Conservation (phyloP, 257 asterid species). For the Misopates orontium region DNA sequence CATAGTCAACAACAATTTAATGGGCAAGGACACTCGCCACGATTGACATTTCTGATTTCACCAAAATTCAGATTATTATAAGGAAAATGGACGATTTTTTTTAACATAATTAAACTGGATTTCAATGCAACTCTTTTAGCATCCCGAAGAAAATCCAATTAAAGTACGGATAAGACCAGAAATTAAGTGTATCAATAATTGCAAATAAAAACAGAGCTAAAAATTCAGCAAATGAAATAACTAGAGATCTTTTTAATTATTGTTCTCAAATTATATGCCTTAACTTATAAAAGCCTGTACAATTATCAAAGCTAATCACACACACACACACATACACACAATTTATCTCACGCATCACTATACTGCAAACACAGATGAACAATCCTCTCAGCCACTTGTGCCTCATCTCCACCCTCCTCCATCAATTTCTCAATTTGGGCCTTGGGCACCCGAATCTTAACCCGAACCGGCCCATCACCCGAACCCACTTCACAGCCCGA, state of each 20-base stretch:
- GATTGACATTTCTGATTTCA: too few relatives aligned
- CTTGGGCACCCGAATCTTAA: conserved; percentile 66
- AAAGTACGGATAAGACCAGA: too few relatives aligned
- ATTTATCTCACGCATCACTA: background rate
- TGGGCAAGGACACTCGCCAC: too few relatives aligned
- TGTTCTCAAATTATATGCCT: too few relatives aligned
- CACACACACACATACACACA: background rate
- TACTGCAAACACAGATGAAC: conserved; percentile 51
- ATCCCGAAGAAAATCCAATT: too few relatives aligned
- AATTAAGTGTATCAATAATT: too few relatives aligned
- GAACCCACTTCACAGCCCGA: conserved; percentile 33
- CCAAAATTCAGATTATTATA: too few relatives aligned
- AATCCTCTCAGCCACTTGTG: conserved; percentile 52
- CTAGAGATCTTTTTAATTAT: too few relatives aligned
- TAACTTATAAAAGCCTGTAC: background rate
- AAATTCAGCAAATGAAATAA: background rate
- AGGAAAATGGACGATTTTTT: too few relatives aligned
- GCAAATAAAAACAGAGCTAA: background rate
- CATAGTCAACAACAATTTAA: too few relatives aligned
- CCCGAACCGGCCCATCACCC: conserved; percentile 45
- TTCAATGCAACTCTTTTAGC: too few relatives aligned
- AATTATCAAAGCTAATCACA: background rate
- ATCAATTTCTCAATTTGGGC: conserved; percentile 46
- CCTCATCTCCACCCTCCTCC: conserved; percentile 53
- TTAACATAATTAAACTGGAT: too few relatives aligned